phyloP scores from a whole-genome alignment of 495 filamentous ascomycete species.

The Parachaetomium inaequale region DNA sequence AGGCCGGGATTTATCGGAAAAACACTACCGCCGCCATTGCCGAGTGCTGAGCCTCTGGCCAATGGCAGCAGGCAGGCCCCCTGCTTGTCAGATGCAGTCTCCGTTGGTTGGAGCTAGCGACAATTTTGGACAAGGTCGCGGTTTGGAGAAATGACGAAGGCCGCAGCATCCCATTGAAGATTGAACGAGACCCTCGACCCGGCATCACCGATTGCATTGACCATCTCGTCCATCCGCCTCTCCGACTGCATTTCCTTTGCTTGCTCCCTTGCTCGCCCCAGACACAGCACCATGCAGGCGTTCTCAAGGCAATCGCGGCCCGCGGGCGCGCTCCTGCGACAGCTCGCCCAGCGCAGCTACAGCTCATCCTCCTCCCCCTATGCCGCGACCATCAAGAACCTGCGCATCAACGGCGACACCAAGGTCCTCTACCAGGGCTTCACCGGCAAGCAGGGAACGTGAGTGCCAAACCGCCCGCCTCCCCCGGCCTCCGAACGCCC shows the following conservation, averaged over 20 bases:
- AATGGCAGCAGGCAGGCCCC: constrained; percentile 6
- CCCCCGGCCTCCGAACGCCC: constrained; percentile 9
- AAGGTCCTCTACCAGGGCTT: constrained; percentile 97
- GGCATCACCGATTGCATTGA: constrained; percentile 6
- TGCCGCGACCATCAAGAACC: constrained; percentile 77
- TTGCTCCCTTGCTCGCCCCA: constrained; percentile 4
- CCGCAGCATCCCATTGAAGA: constrained; percentile 6
- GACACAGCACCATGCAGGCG: constrained; percentile 41
- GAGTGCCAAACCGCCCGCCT: constrained; percentile 42
- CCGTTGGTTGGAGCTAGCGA: constrained; percentile 16
- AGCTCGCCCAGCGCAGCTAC: constrained; percentile 60
- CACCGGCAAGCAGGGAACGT: constrained; percentile 98
- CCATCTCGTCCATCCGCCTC: background rate
- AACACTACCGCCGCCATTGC: constrained; percentile 18
- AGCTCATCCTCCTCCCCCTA: constrained; percentile 67
- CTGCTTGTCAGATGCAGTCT: background rate
- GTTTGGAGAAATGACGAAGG: constrained; percentile 24
- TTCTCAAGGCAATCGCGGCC: constrained; percentile 47
- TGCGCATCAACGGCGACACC: constrained; percentile 87
- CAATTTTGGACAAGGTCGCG: constrained; percentile 18
- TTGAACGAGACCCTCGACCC: background rate
- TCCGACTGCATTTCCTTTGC: background rate
- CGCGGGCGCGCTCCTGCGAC: constrained; percentile 42
- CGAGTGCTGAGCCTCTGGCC: background rate
- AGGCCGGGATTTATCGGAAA: constrained; percentile 13